A percentile compares a stretch with the other conserved stretches of the same genome.
Conservation (phyloP, 2,329 filamentous ascomycete species). For the Phyllosticta ampelicida region DNA sequence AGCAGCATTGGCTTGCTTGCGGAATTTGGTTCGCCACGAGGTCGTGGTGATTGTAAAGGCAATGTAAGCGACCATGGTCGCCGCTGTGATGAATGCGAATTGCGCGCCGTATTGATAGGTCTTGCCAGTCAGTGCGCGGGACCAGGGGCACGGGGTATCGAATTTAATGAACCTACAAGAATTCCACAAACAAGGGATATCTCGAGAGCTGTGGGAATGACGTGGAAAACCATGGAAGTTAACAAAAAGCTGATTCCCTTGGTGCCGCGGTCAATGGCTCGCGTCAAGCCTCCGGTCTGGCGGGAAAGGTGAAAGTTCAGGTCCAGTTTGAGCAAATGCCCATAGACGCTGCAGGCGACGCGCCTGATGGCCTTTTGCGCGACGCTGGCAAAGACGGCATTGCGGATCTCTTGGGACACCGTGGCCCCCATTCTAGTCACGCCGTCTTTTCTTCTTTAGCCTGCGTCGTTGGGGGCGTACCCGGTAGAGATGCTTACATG, state of each 20-base stretch:
- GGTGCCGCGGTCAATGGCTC: conserved; percentile 91
- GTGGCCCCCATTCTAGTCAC: conserved; percentile 79
- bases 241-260: conserved; percentile 97
- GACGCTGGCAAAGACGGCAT: conserved; percentile 93
- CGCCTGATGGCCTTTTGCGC: conserved; percentile 91
- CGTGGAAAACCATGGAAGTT: conserved; percentile 97
- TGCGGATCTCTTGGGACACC: conserved; percentile 84
- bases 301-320: conserved; percentile 88
- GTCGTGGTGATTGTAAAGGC: conserved; percentile 97
- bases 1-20: conserved; percentile 87
- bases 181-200: conserved; percentile 95
- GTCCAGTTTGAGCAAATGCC: conserved; percentile 78
- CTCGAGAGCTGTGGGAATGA: conserved; percentile 85
- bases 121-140: conserved; percentile 20
- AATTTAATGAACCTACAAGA: conserved; percentile 41
- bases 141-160: background rate
- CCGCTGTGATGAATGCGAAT: conserved; percentile 80
- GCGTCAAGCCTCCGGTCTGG: conserved; percentile 86
- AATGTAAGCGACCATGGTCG: conserved; percentile 88
- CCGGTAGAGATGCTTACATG: conserved; percentile 43
- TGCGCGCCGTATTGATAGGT: conserved; percentile 90
- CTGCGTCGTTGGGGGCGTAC: background rate
- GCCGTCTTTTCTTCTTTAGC: conserved; percentile 48
- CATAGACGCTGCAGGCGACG: conserved; percentile 86
- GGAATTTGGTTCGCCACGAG: conserved; percentile 93